Base-by-base conservation (phyloP, 805 yeast genomes). In the Cyberlindnera suaveolens region DNA sequence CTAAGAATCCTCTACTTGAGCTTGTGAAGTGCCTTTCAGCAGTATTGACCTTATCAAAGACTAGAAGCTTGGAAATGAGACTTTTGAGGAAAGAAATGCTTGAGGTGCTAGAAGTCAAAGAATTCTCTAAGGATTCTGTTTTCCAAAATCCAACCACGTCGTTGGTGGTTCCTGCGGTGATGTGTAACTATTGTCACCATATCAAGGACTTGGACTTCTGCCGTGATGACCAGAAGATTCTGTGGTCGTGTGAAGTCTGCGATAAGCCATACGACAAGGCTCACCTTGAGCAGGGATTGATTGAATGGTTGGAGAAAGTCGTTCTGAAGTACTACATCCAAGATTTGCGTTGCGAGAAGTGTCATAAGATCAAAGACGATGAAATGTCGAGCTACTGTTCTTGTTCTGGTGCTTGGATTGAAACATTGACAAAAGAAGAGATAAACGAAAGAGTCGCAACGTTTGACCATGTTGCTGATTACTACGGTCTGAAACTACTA, bases 401-500 rank as follows among this genome's bases (percentile, higher is more conserved):
- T 17, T 93, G 99, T 60, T 91, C 99, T 0, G 99, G 99, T 8
- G 60, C 64, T 14, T 89, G 96, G 96, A 67, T 62, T 4, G 81
- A 77, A 38, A 78, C 85, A 0, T 60, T 80, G 17, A 57, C 68
- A 5, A 65, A 67, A 39, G 63, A 57, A 5, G 74, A 70, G 0
- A 56, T 88, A 7, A 62, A 67, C 15, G 64, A 65, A 40, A 68
- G 70, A 40, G 54, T 81, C 3, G 60, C 57, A 6, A 70, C 78
- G 0, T 86, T 74, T 58, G 65, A 65, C 18, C 79, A 76, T 45
- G 80, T 88, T 13, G 77, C 91, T 1, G 64, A 65, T 13, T 72
- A 62, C 41, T 85, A 76, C 57, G 82, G 78, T 32, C 66, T 90
- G 52, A 75, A 74, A 42, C 62, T 88, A 43, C 60, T 88, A 37